Conservation (phyloP, 495 filamentous ascomycete genomes). For the Polyplosphaeria fusca region DNA sequence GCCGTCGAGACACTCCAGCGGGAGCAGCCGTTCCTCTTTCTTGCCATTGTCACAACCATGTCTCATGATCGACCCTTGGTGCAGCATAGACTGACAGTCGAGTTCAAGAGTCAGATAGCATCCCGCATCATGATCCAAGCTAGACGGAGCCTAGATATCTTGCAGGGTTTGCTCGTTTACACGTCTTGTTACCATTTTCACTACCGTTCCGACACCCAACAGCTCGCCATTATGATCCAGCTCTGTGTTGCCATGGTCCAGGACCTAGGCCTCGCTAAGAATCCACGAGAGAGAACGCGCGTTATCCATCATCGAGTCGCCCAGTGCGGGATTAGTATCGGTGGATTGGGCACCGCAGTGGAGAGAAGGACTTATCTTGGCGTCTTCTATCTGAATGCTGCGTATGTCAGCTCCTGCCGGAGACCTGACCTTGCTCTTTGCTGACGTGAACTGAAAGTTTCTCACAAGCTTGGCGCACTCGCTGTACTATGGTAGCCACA, state of each 20-base stretch:
- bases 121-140: constrained; percentile 7
- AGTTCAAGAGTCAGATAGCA: constrained; percentile 18
- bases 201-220: constrained; percentile 8
- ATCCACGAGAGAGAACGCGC: constrained; percentile 3
- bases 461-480: constrained; percentile 21
- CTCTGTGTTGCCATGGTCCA: constrained; percentile 18
- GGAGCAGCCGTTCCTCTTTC: constrained; percentile 14
- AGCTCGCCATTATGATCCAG: constrained; percentile 13
- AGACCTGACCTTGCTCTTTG: not conserved
- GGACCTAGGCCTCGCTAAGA: constrained; percentile 13
- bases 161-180: constrained; percentile 19
- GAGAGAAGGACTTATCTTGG: constrained; percentile 16
- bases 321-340: not conserved
- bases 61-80: constrained; percentile 7
- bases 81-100: constrained; percentile 9
- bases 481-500: constrained; percentile 5
- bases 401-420: not conserved
- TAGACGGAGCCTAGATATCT: constrained; percentile 20
- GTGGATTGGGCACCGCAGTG: not conserved
- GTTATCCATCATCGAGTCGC: not conserved
- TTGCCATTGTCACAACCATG: constrained; percentile 15
- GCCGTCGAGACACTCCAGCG: not conserved
- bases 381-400: constrained; percentile 6
- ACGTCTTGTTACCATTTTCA: constrained; percentile 20
- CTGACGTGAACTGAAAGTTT: not conserved